phyloP scores from a whole-genome alignment of 78 protist genomes.

The Diacronema lutheri region DNA sequence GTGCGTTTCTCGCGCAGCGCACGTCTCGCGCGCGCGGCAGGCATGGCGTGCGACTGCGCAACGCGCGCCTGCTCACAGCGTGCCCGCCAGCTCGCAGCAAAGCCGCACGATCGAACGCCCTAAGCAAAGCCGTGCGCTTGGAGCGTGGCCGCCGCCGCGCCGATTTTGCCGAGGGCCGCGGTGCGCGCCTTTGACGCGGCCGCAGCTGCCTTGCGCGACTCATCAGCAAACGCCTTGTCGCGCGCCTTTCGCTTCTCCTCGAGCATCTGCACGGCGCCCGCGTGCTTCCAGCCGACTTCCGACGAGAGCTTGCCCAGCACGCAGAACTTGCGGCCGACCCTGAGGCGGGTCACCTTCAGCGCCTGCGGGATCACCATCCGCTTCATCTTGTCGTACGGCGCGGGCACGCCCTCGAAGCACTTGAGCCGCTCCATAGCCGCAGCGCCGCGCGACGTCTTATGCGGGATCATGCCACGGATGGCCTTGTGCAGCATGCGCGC shows the following conservation, averaged over 20 bases:
- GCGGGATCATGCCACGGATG: constrained; percentile 99
- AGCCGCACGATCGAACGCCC: too few relatives aligned
- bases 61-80: too few relatives aligned
- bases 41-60: too few relatives aligned
- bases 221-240: constrained; percentile 59
- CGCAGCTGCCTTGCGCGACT: neutral
- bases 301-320: constrained; percentile 67
- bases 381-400: constrained; percentile 89
- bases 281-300: constrained; percentile 94
- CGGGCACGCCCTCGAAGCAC: constrained; percentile 29
- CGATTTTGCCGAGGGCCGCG: too few relatives aligned
- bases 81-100: too few relatives aligned
- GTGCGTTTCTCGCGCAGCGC: too few relatives aligned
- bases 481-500: constrained; percentile 85
- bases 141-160: too few relatives aligned
- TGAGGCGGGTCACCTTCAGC: constrained; percentile 81
- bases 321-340: constrained; percentile 81
- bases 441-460: constrained; percentile 95
- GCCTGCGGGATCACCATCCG: constrained; percentile 94
- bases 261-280: constrained; percentile 77
- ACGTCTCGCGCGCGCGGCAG: too few relatives aligned
- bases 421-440: constrained; percentile 88
- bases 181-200: too few relatives aligned
- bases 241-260: constrained; percentile 91
- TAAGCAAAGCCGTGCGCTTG: too few relatives aligned